A percentile compares a stretch with the other conserved stretches of the same genome.
phyloP scores from a whole-genome alignment of 768 basidiomycete species.

The Russula vinacea region DNA sequence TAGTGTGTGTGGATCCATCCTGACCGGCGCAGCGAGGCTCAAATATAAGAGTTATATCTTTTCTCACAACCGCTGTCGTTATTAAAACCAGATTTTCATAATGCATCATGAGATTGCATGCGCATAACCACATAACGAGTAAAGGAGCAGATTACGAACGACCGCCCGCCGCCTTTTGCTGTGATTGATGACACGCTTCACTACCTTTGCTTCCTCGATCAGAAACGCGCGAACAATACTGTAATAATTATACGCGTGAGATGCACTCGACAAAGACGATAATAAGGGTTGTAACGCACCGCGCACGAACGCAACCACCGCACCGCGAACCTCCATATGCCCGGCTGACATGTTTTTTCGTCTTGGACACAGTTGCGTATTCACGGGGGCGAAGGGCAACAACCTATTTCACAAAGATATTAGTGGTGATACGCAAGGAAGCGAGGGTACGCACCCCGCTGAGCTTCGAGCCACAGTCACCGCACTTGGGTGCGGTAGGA shows the following conservation, averaged over 20 bases:
- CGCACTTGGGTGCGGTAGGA: conserved; percentile 89
- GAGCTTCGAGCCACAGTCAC: conserved; percentile 94
- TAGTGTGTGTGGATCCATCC: no score
- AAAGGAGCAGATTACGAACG: conserved; percentile 28
- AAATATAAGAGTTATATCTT: no score
- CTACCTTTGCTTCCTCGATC: conserved; percentile 99
- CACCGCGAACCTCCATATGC: conserved; percentile 98
- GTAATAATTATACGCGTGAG: conserved; percentile 1
- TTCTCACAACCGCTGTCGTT: no score
- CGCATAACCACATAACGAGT: conserved; percentile 9
- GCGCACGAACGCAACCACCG: conserved; percentile 90
- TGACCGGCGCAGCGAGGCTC: no score
- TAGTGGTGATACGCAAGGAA: conserved; percentile 2
- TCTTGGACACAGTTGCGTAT: conserved; percentile 95
- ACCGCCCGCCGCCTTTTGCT: conserved; percentile 44
- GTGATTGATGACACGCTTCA: conserved; percentile 98
- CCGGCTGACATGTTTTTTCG: conserved; percentile 92
- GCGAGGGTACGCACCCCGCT: conserved; percentile 70
- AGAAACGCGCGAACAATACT: conserved; percentile 98
- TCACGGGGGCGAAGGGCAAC: conserved; percentile 94
- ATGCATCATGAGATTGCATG: conserved; percentile 1
- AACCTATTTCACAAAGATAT: conserved; percentile 52
- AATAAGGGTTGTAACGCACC: conserved; percentile 49
- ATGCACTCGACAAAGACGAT: conserved; percentile 14
- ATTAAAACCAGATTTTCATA: no score